Base-by-base conservation (phyloP, 2,329 filamentous ascomycete genomes). In the Colletotrichum godetiae region DNA sequence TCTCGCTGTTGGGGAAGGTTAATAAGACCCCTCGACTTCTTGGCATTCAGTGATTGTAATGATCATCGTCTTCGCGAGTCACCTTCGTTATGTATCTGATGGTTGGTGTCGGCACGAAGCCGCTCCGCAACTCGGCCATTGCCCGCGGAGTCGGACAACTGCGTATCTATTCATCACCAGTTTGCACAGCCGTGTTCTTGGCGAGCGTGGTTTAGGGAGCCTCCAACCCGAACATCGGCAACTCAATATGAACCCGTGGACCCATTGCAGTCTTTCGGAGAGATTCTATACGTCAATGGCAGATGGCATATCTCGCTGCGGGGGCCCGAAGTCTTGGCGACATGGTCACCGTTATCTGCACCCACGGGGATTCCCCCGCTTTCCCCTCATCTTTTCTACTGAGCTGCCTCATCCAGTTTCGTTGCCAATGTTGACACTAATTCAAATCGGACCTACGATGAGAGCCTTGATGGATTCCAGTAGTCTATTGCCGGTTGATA, bases 391-490 rank as follows among this genome's bases (percentile, higher is more conserved):
- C 53, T 24, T n/a, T 4, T 31, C 46, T 62, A 67, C 33, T 64
- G 59, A 75, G 60, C 72, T 75, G 72, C 74, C 74, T 74, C 33
- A 62, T 75, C 27, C 29, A 74, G 74, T 68, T 68, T 75, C 74
- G 74, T 75, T 74, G 74, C 74, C 74, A 75, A 75, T 75, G 74
- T 55, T 72, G 7, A 57, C n/a, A 35, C 24, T 22, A 11, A 35
- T 13, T 29, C 19, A 5, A 49, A 71, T 66, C 55, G 19, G 29
- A 33, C 61, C 46, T 46, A 15, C 24, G 11, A 10, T 52, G 8
- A 22, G 19, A 35, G 12, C 27, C 35, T 53, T 33, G 13, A 15
- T 46, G 22, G 6, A 31, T 46, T 24, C n/a, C 19, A 46, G 15
- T 49, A 42, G 27, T n/a, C 29, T 13, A 46, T 13, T 49, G 33